Percentiles rank a stretch among this genome's conserved stretches.
Conservation (phyloP, 1,284 basidiomycete species). For the Salmacisia buchloeana region DNA sequence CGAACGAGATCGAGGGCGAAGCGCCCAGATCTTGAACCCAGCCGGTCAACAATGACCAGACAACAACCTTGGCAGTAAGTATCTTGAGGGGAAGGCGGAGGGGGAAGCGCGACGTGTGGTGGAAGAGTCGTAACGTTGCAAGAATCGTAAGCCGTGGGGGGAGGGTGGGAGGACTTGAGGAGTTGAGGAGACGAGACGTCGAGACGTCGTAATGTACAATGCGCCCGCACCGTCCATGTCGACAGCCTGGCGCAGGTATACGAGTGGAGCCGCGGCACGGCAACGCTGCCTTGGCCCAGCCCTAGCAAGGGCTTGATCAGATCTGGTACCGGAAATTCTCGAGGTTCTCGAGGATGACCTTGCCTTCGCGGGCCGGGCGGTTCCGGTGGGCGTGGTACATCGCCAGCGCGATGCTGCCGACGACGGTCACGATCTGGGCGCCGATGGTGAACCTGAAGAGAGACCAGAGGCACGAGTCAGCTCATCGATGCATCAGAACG, state of each 20-base stretch:
- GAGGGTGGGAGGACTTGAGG: not conserved
- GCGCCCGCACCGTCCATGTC: too few relatives aligned
- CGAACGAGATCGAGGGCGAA: too few relatives aligned
- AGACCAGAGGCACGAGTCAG: not conserved
- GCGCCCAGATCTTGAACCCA: too few relatives aligned
- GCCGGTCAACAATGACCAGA: too few relatives aligned
- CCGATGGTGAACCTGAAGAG: slow-evolving; percentile 22
- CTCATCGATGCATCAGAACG: not conserved
- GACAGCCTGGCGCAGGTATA: not conserved
- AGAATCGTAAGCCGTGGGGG: not conserved
- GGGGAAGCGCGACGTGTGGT: too few relatives aligned
- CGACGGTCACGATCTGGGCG: slow-evolving; percentile 30
- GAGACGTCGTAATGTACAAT: too few relatives aligned
- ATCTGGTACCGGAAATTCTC: slow-evolving; percentile 4
- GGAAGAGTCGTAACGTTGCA: too few relatives aligned
- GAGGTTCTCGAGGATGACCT: not conserved
- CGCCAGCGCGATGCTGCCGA: slow-evolving; percentile 24
- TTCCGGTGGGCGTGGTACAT: slow-evolving; percentile 16
- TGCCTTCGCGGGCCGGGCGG: not conserved
- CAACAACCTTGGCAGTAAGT: too few relatives aligned
- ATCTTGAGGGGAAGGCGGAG: too few relatives aligned
- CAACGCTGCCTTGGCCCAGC: not conserved
- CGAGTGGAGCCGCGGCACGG: not conserved
- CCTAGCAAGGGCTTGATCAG: not conserved
- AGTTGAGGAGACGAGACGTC: not conserved